Conservation (phyloP, 2,329 filamentous ascomycete genomes). For the Ophioceras dolichostomum region DNA sequence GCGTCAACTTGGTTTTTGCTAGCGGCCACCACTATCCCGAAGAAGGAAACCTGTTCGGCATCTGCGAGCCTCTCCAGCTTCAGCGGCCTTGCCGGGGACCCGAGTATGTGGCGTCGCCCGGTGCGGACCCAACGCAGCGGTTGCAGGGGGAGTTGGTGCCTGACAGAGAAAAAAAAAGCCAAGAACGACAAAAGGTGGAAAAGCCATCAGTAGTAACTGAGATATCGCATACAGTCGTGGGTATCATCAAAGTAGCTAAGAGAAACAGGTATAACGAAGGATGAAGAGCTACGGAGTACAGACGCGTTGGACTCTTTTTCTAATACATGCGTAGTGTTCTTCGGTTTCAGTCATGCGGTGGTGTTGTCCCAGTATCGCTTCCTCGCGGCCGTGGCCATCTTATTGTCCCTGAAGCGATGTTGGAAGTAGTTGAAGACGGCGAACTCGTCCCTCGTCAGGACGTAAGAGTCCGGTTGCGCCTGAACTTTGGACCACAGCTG, state of each 20-base stretch:
- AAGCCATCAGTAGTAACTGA: not conserved
- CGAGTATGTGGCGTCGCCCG: too few relatives aligned
- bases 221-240: not conserved
- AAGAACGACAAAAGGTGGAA: not conserved
- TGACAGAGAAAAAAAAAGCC: too few relatives aligned
- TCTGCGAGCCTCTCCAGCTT: too few relatives aligned
- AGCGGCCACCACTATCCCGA: too few relatives aligned
- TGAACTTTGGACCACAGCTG: slow-evolving; percentile 59
- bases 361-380: slow-evolving; percentile 40
- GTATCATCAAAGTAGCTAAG: slow-evolving; percentile 1
- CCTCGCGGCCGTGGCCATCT: slow-evolving; percentile 32
- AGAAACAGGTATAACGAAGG: not conserved
- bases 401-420: slow-evolving; percentile 44
- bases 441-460: slow-evolving; percentile 69
- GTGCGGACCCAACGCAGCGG: too few relatives aligned
- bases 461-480: slow-evolving; percentile 52
- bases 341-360: not conserved
- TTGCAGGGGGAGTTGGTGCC: too few relatives aligned
- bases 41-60: too few relatives aligned
- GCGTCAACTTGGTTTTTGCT: too few relatives aligned
- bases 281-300: too few relatives aligned
- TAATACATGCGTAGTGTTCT: too few relatives aligned
- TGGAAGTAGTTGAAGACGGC: slow-evolving; percentile 80
- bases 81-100: too few relatives aligned
- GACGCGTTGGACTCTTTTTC: too few relatives aligned